phyloP scores from a whole-genome alignment of 768 basidiomycete species.

The Lactarius trivialis region DNA sequence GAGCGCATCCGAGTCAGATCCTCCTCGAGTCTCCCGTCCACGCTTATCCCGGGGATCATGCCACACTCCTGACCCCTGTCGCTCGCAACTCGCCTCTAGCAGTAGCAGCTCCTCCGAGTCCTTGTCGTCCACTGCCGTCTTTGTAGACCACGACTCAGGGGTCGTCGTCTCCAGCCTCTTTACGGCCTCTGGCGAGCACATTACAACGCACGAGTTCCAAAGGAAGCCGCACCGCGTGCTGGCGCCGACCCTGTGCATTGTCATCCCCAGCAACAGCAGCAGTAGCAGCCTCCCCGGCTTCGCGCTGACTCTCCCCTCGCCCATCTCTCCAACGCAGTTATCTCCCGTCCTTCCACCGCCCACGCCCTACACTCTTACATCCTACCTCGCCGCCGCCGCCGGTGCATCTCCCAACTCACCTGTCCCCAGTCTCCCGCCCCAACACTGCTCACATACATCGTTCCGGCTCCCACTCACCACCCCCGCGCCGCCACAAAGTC shows the following conservation, averaged over 20 bases:
- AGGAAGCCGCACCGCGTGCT: background rate
- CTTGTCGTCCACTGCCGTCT: background rate
- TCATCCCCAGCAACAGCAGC: background rate
- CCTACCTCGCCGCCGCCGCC: background rate
- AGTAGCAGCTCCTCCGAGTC: background rate
- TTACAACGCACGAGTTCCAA: background rate
- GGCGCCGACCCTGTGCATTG: background rate
- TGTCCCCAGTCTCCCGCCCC: slow-evolving; percentile 6
- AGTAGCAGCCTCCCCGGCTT: background rate
- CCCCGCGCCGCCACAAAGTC: background rate
- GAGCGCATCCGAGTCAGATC: background rate
- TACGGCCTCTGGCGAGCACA: slow-evolving; percentile 1
- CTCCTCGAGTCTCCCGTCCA: background rate
- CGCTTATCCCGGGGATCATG: background rate
- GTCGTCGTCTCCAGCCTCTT: background rate
- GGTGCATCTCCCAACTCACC: background rate
- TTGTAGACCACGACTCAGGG: slow-evolving; percentile 9
- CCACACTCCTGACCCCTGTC: background rate
- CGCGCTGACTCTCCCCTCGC: background rate
- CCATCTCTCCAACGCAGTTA: background rate
- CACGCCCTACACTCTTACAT: background rate
- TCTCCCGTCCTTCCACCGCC: background rate
- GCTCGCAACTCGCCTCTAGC: background rate
- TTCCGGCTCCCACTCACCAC: background rate
- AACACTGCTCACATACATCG: background rate